Percentiles rank a stretch among this genome's conserved stretches.
These are phyloP conservation scores for Rhodotorula babjevae DNA, from an alignment of 768 basidiomycete species.

Conservation along the genomic window DNA sequence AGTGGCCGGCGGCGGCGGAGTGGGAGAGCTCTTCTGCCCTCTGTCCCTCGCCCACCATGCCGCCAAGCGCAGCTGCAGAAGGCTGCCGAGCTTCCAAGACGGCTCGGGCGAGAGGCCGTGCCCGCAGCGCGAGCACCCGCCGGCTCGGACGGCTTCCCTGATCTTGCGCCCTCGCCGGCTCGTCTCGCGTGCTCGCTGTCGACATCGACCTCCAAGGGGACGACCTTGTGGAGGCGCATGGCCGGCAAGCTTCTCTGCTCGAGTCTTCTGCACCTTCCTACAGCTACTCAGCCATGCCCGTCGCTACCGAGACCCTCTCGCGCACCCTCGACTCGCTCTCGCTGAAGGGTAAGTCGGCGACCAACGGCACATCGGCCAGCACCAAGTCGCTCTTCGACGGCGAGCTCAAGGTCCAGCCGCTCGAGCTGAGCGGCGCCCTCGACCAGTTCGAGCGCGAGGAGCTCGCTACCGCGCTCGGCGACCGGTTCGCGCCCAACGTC, in stretches of 20 bases:
- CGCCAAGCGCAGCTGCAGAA: too few species aligned
- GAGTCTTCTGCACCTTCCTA: not conserved
- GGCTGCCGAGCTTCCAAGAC: too few species aligned
- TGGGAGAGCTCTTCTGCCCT: too few species aligned
- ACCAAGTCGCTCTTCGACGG: not conserved
- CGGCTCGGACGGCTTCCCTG: too few species aligned
- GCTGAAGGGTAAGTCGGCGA: not conserved
- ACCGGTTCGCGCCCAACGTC: slow-evolving; percentile 19
- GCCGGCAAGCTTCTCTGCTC: not conserved
- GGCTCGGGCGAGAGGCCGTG: too few species aligned
- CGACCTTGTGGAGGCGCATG: too few species aligned
- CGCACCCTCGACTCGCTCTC: not conserved
- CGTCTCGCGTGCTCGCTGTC: too few species aligned
- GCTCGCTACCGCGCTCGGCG: slow-evolving; percentile 33
- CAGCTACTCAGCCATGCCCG: not conserved
- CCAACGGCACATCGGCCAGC: not conserved
- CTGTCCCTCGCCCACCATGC: too few species aligned
- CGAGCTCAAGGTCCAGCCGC: slow-evolving; percentile 8
- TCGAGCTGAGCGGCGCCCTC: slow-evolving; percentile 7
- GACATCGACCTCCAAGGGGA: too few species aligned
- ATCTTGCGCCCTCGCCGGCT: too few species aligned
- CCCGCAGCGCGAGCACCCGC: too few species aligned
- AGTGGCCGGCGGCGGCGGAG: too few species aligned
- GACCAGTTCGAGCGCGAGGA: slow-evolving; percentile 12
- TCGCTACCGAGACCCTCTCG: slow-evolving; percentile 2